These are phyloP conservation scores for Akanthomyces lecanii DNA, from an alignment of 2,329 filamentous ascomycete species.

Conservation along the genomic window DNA sequence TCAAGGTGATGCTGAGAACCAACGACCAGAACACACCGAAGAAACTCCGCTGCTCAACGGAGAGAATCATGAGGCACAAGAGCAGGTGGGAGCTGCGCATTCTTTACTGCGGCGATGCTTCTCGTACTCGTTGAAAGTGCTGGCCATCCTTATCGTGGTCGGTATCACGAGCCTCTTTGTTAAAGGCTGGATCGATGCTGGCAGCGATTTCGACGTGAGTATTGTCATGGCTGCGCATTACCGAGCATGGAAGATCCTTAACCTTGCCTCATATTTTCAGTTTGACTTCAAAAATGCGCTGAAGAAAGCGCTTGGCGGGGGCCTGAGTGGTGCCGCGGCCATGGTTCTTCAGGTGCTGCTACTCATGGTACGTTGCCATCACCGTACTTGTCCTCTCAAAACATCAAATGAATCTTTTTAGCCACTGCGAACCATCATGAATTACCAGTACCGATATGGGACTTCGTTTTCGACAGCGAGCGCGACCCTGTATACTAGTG, in stretches of 20 bases:
- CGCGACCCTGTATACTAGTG: conserved; percentile 37
- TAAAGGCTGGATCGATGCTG: conserved; percentile 43
- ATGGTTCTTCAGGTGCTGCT: conserved; percentile 46
- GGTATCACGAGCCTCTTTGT: conserved; percentile 30
- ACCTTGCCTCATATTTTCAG: conserved; percentile 23
- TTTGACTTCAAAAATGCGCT: conserved; percentile 43
- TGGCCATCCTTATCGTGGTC: neutral
- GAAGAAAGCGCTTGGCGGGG: conserved; percentile 41
- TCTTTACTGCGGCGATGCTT: neutral
- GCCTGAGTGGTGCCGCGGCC: conserved; percentile 43
- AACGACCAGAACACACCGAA: neutral
- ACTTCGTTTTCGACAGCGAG: conserved; percentile 37
- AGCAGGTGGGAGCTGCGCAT: neutral
- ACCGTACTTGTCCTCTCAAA: neutral
- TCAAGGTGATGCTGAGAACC: neutral
- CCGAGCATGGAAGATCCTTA: neutral
- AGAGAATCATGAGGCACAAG: neutral
- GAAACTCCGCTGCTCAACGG: neutral
- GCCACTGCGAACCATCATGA: conserved; percentile 48
- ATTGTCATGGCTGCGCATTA: neutral
- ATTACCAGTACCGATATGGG: conserved; percentile 47
- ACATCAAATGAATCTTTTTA: conserved; percentile 18
- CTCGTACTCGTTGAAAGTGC: neutral
- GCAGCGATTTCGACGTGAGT: conserved; percentile 36
- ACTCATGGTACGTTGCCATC: conserved; percentile 36